Conservation (phyloP, 257 asterid species). For the Fraxinus americana region DNA sequence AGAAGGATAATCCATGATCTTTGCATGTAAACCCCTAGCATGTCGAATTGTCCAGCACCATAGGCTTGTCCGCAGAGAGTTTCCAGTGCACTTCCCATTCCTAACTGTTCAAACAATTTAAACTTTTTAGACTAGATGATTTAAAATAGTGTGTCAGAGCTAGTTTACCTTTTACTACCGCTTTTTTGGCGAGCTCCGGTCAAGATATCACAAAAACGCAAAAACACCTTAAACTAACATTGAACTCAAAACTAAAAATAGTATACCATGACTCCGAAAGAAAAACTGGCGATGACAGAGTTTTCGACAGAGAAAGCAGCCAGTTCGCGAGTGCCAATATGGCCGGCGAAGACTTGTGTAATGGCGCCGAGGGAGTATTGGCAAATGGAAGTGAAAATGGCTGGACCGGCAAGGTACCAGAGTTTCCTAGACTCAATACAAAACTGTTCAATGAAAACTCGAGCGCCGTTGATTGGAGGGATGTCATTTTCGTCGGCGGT, state of each 20-base stretch:
- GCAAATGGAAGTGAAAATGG: constrained; percentile 47
- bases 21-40: constrained; percentile 60
- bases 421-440: constrained; percentile 40
- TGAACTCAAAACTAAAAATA: background rate
- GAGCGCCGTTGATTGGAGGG: constrained; percentile 31
- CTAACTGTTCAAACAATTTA: constrained; percentile 32
- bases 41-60: constrained; percentile 53
- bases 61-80: constrained; percentile 60
- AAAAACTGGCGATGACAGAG: constrained; percentile 49
- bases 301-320: constrained; percentile 58
- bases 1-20: constrained; percentile 56
- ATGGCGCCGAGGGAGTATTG: constrained; percentile 59
- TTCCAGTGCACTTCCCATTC: constrained; percentile 65
- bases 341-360: constrained; percentile 60
- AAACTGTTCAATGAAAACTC: constrained; percentile 27
- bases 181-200: no score
- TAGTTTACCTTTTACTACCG: no score
- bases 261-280: constrained; percentile 48
- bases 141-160: no score
- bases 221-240: no score
- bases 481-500: constrained; percentile 32
- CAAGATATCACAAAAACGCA: no score
- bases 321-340: constrained; percentile 49
- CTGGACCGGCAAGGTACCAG: constrained; percentile 50
- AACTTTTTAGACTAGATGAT: no score